Evolutionary conservation across 176 grass and related monocot genomes (phyloP), one percentile per base, ranked within the genome.

Genomic region (Secale cereale): DNA sequence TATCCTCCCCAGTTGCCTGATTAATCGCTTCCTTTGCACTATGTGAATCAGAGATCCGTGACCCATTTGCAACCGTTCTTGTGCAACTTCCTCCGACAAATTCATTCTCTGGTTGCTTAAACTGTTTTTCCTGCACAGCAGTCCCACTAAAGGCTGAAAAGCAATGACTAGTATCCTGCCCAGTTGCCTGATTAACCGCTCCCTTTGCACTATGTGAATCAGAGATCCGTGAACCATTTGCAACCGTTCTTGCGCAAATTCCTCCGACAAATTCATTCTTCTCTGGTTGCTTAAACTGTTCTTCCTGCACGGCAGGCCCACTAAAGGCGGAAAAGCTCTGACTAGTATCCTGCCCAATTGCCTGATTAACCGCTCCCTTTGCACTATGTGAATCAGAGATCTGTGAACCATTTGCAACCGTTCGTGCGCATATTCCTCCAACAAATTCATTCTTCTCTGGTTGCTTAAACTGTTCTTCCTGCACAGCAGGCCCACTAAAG

Each of bases 351-450:
- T 80, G 70, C 48, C 48, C 48, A 52, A 16, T 52, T 52, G 48
- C 48, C 48, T 52, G 16, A 52, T 52, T 52, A 52, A 19, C 48
- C 48, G 5, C 16, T 2, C 48, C 48, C 48, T 52, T 52, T 52
- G 48, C 83, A 63, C 27, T 71, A 52, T 82, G 80, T 71, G 88
- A 89, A 62, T 85, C 78, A 7, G 82, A 76, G n/a, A 85, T 63
- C 37, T 9, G 77, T 26, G 76, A 22, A 20, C 2, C 75, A 32
- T 64, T 75, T 54, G 62, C 62, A 69, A 6, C 23, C 37, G 77
- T 64, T 17, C 66, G 77, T 60, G 25, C 41, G 17, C 48, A 62
- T 45, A 50, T 32, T 86, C 71, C 71, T 70, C 28, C 26, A 4
- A 22, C 23, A 43, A 39, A 59, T 82, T 86, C 59, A 29, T n/a